Base-by-base conservation (phyloP, 179 eudicot genomes). In the Heliamphora ciliata region DNA sequence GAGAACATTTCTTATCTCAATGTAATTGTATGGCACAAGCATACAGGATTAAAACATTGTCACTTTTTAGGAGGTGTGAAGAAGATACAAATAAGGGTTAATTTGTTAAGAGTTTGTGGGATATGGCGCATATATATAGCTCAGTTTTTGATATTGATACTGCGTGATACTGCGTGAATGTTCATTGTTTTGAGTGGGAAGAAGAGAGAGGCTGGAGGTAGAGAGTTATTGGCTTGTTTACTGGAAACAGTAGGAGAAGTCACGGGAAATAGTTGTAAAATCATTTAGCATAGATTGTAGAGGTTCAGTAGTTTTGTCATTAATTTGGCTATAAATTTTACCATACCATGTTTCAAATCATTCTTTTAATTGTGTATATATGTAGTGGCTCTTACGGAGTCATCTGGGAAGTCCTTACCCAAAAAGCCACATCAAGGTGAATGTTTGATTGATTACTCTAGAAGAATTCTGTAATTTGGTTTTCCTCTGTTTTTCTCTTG, bases 401-500 rank as follows among this genome's bases (percentile, higher is more conserved):
- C 9, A 66, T 69, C 31, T 68, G 66, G 55, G n/a, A 56, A 46
- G 80, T 77, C 66, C 63, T 56, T 68, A 54, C 50, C 5, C 50
- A 59, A 51, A 68, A 65, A 79, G 21, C 44, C 7, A 21, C 50
- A 50, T 70, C 67, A 44, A 58, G 66, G 15, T 76, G 51, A 15
- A 14, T 59, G 51, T 76, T 40, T 59, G 48, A n/a, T 59, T 76
- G 50, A 59, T 31, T 24, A 52, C 56, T 50, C 46, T 82, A 18
- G 51, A 44, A 48, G 55, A 56, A 76, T 17, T 44, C 17, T 76
- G 21, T 48, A 9, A n/a, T 18, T 52, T 80, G 13, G 18, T 66
- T 81, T 52, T 80, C 68, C 40, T 79, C 76, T 56, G 47, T 48
- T 77, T 10, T 76, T 82, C 78, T 74, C 51, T 76, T 76, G 21